A percentile compares a stretch with the other conserved stretches of the same genome.
phyloP scores from a whole-genome alignment of 257 asterid species.

The Plantago elongata region DNA sequence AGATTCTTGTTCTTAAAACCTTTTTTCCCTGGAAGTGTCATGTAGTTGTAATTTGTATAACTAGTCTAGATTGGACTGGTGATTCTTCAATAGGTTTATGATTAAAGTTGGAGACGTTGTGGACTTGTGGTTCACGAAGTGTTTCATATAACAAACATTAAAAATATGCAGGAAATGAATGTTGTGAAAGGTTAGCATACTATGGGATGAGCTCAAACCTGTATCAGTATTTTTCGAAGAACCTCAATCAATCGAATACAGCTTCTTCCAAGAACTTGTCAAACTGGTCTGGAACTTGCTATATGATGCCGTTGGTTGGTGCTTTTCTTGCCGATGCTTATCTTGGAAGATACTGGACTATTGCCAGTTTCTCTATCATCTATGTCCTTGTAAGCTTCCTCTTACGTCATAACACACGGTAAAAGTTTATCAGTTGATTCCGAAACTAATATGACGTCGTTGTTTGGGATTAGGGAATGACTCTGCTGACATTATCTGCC shows the following conservation, averaged over 20 bases:
- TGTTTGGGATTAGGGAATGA: slow-evolving; percentile 47
- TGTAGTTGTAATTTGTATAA: neutral
- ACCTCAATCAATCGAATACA: slow-evolving; percentile 49
- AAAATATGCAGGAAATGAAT: slow-evolving; percentile 67
- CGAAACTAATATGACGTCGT: neutral
- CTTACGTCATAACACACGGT: neutral
- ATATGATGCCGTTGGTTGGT: slow-evolving; percentile 58
- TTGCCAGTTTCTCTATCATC: slow-evolving; percentile 58
- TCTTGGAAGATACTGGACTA: slow-evolving; percentile 70
- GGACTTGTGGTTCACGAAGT: too few species aligned
- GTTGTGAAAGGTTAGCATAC: slow-evolving; percentile 68
- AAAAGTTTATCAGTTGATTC: neutral
- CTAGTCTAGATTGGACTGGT: neutral
- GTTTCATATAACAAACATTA: too few species aligned
- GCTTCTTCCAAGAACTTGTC: slow-evolving; percentile 57
- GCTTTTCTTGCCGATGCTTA: slow-evolving; percentile 79
- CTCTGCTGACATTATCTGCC: slow-evolving; percentile 58
- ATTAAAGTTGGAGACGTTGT: too few species aligned
- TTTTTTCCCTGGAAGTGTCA: neutral
- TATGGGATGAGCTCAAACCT: slow-evolving; percentile 73
- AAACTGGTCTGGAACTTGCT: slow-evolving; percentile 78
- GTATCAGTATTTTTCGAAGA: slow-evolving; percentile 38
- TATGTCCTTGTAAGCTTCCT: slow-evolving; percentile 47
- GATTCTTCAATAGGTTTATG: too few species aligned
- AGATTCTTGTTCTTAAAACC: neutral